These are phyloP conservation scores for Xylariaceae sp. DNA, from an alignment of 2,329 filamentous ascomycete species.

Conservation along the genomic window DNA sequence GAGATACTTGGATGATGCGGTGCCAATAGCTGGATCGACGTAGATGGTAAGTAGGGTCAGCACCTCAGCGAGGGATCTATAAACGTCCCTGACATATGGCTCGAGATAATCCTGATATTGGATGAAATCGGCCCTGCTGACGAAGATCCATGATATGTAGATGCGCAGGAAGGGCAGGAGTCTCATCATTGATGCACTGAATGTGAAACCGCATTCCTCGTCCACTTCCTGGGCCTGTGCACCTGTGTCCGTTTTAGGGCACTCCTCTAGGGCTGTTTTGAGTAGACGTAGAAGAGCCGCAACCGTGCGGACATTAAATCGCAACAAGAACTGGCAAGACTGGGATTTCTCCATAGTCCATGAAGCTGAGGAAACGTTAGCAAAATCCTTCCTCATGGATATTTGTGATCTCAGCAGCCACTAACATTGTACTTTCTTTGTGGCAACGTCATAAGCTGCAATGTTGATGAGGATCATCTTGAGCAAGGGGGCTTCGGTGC, in stretches of 20 bases:
- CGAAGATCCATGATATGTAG: slow-evolving; percentile 46
- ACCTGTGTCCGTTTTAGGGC: slow-evolving; percentile 14
- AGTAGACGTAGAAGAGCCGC: slow-evolving; percentile 63
- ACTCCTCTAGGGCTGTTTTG: slow-evolving; percentile 58
- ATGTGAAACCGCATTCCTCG: slow-evolving; percentile 19
- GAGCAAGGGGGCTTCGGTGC: slow-evolving; percentile 57
- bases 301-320: slow-evolving; percentile 73
- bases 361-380: slow-evolving; percentile 39
- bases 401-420: too few relatives aligned
- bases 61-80: slow-evolving; percentile 36
- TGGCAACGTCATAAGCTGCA: slow-evolving; percentile 69
- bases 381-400: too few relatives aligned
- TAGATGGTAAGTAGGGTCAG: slow-evolving; percentile 43
- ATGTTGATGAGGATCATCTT: slow-evolving; percentile 84
- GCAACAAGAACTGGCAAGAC: slow-evolving; percentile 59
- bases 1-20: slow-evolving; percentile 37
- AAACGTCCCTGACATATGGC: slow-evolving; percentile 37
- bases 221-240: slow-evolving; percentile 15
- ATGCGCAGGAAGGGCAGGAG: slow-evolving; percentile 46
- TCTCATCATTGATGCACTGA: slow-evolving; percentile 31
- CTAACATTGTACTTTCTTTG: slow-evolving; percentile 51
- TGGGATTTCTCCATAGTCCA: slow-evolving; percentile 36
- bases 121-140: slow-evolving; percentile 37
- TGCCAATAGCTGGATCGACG: slow-evolving; percentile 28
- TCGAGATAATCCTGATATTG: slow-evolving; percentile 38